Percentiles rank a stretch among this genome's conserved stretches.
Conservation (phyloP, 2,329 filamentous ascomycete species). For the Paraphoma chrysanthemicola region DNA sequence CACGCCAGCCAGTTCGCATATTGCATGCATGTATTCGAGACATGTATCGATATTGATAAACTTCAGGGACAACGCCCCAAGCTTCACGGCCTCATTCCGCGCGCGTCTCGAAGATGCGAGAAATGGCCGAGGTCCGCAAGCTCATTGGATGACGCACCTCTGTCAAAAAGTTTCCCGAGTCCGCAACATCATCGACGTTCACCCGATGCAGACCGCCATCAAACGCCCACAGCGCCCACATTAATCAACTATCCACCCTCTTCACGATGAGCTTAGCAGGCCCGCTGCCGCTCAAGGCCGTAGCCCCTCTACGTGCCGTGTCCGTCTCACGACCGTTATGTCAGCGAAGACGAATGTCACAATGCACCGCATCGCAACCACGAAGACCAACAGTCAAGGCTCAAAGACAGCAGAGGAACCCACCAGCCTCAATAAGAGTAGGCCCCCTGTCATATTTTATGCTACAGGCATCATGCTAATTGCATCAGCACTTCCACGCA, state of each 20-base stretch:
- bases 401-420: slow-evolving; percentile 18
- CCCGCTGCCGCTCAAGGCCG: slow-evolving; percentile 42
- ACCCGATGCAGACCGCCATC: not conserved
- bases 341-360: slow-evolving; percentile 40
- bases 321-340: slow-evolving; percentile 32
- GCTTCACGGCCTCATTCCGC: no score
- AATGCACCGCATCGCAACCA: slow-evolving; percentile 32
- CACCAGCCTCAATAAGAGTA: slow-evolving; percentile 41
- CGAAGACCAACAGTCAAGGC: slow-evolving; percentile 30
- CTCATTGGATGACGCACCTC: not conserved
- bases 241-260: slow-evolving; percentile 10
- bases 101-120: not conserved
- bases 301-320: slow-evolving; percentile 41
- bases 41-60: no score
- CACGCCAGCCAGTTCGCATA: no score
- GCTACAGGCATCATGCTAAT: slow-evolving; percentile 16
- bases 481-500: slow-evolving; percentile 44
- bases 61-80: no score
- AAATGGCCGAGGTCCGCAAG: not conserved
- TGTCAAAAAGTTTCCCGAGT: slow-evolving; percentile 18
- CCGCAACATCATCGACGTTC: not conserved
- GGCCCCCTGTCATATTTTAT: slow-evolving; percentile 2
- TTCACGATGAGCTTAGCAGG: slow-evolving; percentile 44
- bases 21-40: no score
- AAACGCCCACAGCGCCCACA: slow-evolving; percentile 13